phyloP scores from a whole-genome alignment of 805 yeast genomes.

The Yamadazyma philogaea region DNA sequence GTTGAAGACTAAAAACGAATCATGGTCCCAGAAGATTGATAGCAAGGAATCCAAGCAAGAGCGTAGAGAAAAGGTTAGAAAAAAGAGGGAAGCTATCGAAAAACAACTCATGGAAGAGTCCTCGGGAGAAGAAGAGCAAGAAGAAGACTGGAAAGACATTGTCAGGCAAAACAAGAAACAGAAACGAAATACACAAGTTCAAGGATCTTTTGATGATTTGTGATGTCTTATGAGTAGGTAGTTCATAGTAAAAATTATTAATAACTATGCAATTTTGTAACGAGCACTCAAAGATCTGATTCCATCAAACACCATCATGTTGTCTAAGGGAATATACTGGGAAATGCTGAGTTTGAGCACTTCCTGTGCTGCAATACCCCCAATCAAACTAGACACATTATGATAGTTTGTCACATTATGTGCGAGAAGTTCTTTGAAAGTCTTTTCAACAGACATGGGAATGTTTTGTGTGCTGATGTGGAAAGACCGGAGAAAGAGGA shows the following conservation, averaged over 20 bases:
- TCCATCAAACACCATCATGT: slow-evolving; percentile 73
- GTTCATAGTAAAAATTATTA: neutral
- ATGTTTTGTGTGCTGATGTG: slow-evolving; percentile 16
- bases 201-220: slow-evolving; percentile 59
- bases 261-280: slow-evolving; percentile 25
- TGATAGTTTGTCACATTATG: slow-evolving; percentile 47
- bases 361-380: slow-evolving; percentile 88
- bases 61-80: slow-evolving; percentile 65
- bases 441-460: slow-evolving; percentile 16
- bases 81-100: slow-evolving; percentile 67
- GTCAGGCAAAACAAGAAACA: slow-evolving; percentile 63
- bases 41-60: slow-evolving; percentile 58
- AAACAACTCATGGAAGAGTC: slow-evolving; percentile 45
- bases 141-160: slow-evolving; percentile 84
- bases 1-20: slow-evolving; percentile 50
- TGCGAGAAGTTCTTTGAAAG: slow-evolving; percentile 32
- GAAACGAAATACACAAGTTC: slow-evolving; percentile 42
- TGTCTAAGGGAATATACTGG: slow-evolving; percentile 78
- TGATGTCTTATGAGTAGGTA: slow-evolving; percentile 13
- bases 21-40: slow-evolving; percentile 78
- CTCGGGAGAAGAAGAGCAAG: slow-evolving; percentile 45
- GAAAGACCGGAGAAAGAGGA: slow-evolving; percentile 18
- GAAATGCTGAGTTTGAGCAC: slow-evolving; percentile 68
- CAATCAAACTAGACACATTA: slow-evolving; percentile 65
- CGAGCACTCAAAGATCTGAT: slow-evolving; percentile 47